Evolutionary conservation across 116 monocot genomes (phyloP), one percentile per base, ranked within the genome.

Genomic region (Zostera marina): DNA sequence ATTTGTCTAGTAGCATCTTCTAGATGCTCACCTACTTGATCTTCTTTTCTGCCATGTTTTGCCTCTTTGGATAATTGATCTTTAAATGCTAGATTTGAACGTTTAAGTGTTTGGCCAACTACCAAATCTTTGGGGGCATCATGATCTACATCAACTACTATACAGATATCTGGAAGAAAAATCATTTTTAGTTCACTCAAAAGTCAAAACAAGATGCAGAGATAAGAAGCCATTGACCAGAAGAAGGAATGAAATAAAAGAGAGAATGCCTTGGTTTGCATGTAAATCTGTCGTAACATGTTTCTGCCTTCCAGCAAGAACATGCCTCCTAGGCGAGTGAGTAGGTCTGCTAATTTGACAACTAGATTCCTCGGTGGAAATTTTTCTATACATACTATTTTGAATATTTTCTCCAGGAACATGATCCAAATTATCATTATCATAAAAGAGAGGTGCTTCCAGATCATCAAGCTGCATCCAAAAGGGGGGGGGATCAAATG

Each of bases 381-480:
- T 25, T 47, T 61, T 75, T 70, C 59, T 68, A 63, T 62, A 24
- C 24, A 82, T 61, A 72, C 51, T 58, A 63, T 64, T n/a, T n/a
- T n/a, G n/a, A n/a, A n/a, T 69, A 71, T 46, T 78, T 54, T 72
- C 76, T 13, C 60, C 66, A 55, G 61, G 67, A 11, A 17, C 42
- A 47, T 16, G 48, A 58, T 32, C 65, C 11, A 25, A 56, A 70
- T 71, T 65, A 47, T 86, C 83, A 70, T 71, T 65, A 47, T 86
- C 83, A 56, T 69, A 64, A 61, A 87, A 66, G 67, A 92, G 74
- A 65, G 87, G 92, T 63, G 66, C 73, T 42, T 78, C 78, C 42
- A 92, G 42, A 58, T 89, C 84, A 69, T 85, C 74, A 60, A 48
- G 63, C 92, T 92, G 77, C 61, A 79, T 61, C 66, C 22, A 44